Percentiles rank a stretch among this genome's conserved stretches.
Evolutionary conservation across 108 stramenopile species (phyloP).

Genomic region (Schizochytrium sp.): DNA sequence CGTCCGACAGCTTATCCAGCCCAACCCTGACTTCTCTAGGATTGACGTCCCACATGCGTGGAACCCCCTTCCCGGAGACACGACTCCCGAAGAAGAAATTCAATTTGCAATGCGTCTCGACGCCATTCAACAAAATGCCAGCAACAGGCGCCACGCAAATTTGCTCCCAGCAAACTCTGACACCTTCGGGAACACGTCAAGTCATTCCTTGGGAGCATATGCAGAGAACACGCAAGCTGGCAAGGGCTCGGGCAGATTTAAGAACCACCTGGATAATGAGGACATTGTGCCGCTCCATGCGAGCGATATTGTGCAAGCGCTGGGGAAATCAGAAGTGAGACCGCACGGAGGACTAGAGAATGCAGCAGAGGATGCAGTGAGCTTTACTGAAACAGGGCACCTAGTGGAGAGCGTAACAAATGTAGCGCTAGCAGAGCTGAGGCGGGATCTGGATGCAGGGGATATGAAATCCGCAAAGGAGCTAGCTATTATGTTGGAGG

Average conservation of each 20-base stretch:
- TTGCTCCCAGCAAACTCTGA: background rate
- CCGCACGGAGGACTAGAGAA: background rate
- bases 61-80: conserved; percentile 3
- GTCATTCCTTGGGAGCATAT: too few species aligned
- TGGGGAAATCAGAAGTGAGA: background rate
- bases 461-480: too few species aligned
- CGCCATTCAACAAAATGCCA: background rate
- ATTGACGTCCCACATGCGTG: background rate
- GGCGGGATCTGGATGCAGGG: too few species aligned
- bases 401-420: too few species aligned
- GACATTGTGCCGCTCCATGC: background rate
- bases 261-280: background rate
- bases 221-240: too few species aligned
- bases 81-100: background rate
- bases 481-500: too few species aligned
- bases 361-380: background rate
- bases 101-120: background rate
- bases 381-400: background rate
- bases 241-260: background rate
- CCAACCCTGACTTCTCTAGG: background rate
- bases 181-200: too few species aligned
- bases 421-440: too few species aligned
- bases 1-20: background rate
- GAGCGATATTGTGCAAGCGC: background rate
- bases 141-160: background rate